phyloP scores from a whole-genome alignment of 2,329 filamentous ascomycete species.

The Aspergillus novofumigatus region DNA sequence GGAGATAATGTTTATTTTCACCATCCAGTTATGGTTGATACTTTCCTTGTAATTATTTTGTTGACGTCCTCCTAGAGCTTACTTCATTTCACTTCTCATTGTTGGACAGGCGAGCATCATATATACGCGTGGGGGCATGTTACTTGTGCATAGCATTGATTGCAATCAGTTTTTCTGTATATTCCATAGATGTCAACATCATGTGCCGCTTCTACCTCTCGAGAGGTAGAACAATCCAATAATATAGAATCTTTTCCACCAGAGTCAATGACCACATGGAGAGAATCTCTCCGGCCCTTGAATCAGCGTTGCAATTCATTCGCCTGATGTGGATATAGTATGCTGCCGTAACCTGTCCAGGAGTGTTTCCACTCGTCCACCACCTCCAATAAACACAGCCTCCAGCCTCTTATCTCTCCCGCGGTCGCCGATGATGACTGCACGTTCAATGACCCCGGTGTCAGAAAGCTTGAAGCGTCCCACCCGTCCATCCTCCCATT shows the following conservation, averaged over 20 bases:
- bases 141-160: constrained; percentile 24
- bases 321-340: neutral
- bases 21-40: constrained; percentile 2
- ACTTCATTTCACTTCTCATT: constrained; percentile 1
- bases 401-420: constrained; percentile 37
- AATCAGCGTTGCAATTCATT: neutral
- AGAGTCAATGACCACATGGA: neutral
- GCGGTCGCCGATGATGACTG: constrained; percentile 39
- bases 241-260: neutral
- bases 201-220: neutral
- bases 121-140: constrained; percentile 18
- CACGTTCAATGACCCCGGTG: constrained; percentile 37
- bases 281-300: neutral
- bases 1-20: neutral
- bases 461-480: constrained; percentile 42
- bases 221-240: neutral
- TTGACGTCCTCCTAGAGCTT: constrained; percentile 1
- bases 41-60: constrained; percentile 14
- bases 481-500: constrained; percentile 43
- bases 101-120: constrained; percentile 9
- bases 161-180: constrained; percentile 6
- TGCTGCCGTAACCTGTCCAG: constrained; percentile 27
- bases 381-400: constrained; percentile 30
- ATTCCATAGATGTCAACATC: neutral
- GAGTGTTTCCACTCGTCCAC: constrained; percentile 33